phyloP scores from a whole-genome alignment of 176 grass and related monocot species.

The Oryza meridionalis region DNA sequence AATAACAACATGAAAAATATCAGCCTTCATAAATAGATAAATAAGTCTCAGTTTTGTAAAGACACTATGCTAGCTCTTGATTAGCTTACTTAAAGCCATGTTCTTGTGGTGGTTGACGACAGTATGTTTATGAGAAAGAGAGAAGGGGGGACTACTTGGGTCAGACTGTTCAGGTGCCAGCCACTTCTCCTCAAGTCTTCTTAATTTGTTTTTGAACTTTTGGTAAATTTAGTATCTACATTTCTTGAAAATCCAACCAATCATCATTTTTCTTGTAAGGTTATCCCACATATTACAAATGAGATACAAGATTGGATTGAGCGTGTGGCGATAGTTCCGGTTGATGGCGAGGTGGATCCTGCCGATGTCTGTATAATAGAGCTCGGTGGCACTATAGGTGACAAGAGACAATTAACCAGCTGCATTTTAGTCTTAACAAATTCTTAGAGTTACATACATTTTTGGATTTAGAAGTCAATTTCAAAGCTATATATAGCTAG shows the following conservation, averaged over 20 bases:
- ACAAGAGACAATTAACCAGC: not conserved
- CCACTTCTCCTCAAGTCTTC: no score
- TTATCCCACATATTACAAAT: constrained; percentile 57
- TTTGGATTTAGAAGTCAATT: not conserved
- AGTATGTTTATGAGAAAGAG: constrained; percentile 56
- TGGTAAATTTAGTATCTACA: not conserved
- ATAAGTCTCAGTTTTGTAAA: not conserved
- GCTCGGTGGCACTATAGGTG: constrained; percentile 60
- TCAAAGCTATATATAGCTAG: no score
- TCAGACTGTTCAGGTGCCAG: constrained; percentile 55
- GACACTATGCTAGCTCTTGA: not conserved
- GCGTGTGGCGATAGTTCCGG: constrained; percentile 45
- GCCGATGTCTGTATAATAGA: constrained; percentile 54
- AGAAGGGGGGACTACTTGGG: constrained; percentile 54
- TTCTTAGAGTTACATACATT: no score
- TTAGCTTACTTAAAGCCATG: not conserved
- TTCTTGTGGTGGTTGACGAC: constrained; percentile 1
- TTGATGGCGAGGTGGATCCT: constrained; percentile 53
- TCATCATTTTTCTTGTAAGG: constrained; percentile 30
- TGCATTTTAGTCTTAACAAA: not conserved
- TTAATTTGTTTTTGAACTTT: not conserved
- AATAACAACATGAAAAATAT: constrained; percentile 9
- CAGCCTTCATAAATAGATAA: not conserved
- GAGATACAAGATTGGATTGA: constrained; percentile 65
- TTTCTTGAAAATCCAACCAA: not conserved